Conservation (phyloP, 2,329 filamentous ascomycete species). For the Alternaria longipes region DNA sequence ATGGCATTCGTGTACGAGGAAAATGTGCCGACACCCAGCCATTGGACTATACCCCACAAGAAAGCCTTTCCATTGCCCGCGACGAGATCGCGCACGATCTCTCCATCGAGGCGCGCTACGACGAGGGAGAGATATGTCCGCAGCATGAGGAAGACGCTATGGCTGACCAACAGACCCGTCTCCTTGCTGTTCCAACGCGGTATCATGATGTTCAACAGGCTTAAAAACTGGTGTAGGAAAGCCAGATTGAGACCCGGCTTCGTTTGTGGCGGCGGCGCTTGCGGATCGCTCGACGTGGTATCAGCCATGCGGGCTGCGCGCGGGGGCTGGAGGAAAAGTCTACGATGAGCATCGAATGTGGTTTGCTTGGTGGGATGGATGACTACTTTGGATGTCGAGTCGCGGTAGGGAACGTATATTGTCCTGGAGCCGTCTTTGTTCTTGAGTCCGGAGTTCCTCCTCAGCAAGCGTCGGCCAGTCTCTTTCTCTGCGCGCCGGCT, state of each 20-base stretch:
- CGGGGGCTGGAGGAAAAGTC: slow-evolving; percentile 91
- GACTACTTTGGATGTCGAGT: slow-evolving; percentile 86
- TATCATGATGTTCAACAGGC: slow-evolving; percentile 96
- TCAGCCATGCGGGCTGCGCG: slow-evolving; percentile 80
- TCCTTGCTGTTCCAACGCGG: slow-evolving; percentile 96
- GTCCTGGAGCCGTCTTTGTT: slow-evolving; percentile 95
- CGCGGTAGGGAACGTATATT: slow-evolving; percentile 93
- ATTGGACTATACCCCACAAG: slow-evolving; percentile 88
- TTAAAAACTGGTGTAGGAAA: slow-evolving; percentile 96
- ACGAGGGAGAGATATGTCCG: slow-evolving; percentile 93
- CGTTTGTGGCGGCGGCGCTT: slow-evolving; percentile 85
- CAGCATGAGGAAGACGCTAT: slow-evolving; percentile 87
- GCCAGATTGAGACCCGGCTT: slow-evolving; percentile 95
- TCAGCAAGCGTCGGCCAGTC: slow-evolving; percentile 80
- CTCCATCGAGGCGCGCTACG: slow-evolving; percentile 90
- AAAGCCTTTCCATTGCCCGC: slow-evolving; percentile 91
- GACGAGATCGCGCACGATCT: slow-evolving; percentile 96
- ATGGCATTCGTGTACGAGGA: slow-evolving; percentile 98
- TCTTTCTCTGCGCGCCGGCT: slow-evolving; percentile 79
- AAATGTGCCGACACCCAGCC: slow-evolving; percentile 91
- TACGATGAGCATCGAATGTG: slow-evolving; percentile 94
- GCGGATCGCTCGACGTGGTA: slow-evolving; percentile 59
- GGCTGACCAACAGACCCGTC: slow-evolving; percentile 86
- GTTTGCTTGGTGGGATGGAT: slow-evolving; percentile 90
- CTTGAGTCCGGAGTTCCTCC: slow-evolving; percentile 90